Conservation (phyloP, 768 basidiomycete genomes). For the Amanita inopinata region DNA sequence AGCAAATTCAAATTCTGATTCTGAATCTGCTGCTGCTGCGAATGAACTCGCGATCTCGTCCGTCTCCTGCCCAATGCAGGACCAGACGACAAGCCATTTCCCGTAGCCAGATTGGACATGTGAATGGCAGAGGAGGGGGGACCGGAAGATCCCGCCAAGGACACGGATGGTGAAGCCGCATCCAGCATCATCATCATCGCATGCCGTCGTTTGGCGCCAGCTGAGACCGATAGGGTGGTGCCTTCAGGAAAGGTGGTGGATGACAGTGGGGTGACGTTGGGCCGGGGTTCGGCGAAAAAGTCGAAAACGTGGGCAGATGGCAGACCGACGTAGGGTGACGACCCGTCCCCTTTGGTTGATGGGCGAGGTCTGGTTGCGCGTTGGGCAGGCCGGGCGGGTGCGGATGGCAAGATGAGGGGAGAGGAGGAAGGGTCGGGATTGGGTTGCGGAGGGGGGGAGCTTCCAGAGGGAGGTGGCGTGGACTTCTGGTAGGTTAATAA, state of each 20-base stretch:
- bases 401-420: neutral
- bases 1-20: constrained; percentile 29
- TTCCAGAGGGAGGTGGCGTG: constrained; percentile 20
- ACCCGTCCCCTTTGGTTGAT: constrained; percentile 13
- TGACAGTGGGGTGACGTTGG: constrained; percentile 14
- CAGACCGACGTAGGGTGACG: constrained; percentile 12
- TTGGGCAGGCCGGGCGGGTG: constrained; percentile 13
- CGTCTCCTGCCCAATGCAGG: constrained; percentile 33
- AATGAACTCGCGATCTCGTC: constrained; percentile 35
- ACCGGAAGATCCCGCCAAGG: constrained; percentile 22
- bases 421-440: neutral
- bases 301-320: constrained; percentile 15
- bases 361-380: constrained; percentile 19
- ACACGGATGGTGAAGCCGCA: constrained; percentile 29
- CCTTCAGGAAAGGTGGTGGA: constrained; percentile 23
- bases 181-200: constrained; percentile 75
- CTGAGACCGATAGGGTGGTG: constrained; percentile 32
- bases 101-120: constrained; percentile 12
- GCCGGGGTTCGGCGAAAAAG: constrained; percentile 16
- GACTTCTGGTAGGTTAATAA: neutral
- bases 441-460: constrained; percentile 12
- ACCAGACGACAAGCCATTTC: constrained; percentile 15
- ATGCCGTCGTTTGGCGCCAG: constrained; percentile 66
- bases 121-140: neutral
- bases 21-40: constrained; percentile 24